These are phyloP conservation scores for Amanita inopinata DNA, from an alignment of 768 basidiomycete genomes.

Conservation along the genomic window DNA sequence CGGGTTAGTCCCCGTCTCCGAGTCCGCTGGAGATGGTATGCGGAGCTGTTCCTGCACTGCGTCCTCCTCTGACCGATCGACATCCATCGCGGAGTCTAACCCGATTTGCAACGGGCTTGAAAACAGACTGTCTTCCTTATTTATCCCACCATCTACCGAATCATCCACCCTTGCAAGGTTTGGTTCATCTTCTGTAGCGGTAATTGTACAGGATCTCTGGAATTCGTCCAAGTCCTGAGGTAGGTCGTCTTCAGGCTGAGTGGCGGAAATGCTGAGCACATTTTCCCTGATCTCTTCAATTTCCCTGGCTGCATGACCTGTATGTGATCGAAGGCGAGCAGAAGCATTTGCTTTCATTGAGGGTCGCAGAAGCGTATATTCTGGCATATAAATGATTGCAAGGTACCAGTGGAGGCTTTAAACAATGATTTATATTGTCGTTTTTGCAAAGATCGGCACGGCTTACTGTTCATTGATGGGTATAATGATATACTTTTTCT, in stretches of 20 bases:
- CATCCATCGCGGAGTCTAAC: slow-evolving; percentile 12
- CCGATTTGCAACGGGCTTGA: slow-evolving; percentile 5
- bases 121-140: background rate
- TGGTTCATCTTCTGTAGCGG: slow-evolving; percentile 5
- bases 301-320: slow-evolving; percentile 5
- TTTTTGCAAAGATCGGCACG: background rate
- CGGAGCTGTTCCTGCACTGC: slow-evolving; percentile 8
- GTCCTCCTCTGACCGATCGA: slow-evolving; percentile 10
- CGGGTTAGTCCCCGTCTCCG: background rate
- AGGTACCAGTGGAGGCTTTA: slow-evolving; percentile 93
- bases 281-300: slow-evolving; percentile 11
- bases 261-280: slow-evolving; percentile 12
- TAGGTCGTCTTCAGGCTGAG: slow-evolving; percentile 23
- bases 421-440: background rate
- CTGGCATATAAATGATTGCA: slow-evolving; percentile 84
- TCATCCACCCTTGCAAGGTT: slow-evolving; percentile 11
- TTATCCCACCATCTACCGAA: background rate
- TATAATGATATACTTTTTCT: slow-evolving; percentile 86
- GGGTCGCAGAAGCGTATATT: slow-evolving; percentile 26
- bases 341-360: background rate
- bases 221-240: slow-evolving; percentile 13
- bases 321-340: slow-evolving; percentile 7
- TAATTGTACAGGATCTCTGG: slow-evolving; percentile 20
- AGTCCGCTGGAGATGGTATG: slow-evolving; percentile 1
- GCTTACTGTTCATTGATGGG: slow-evolving; percentile 94